These are phyloP conservation scores for Thymus quinquecostatus DNA, from an alignment of 257 asterid genomes.

Conservation along the genomic window DNA sequence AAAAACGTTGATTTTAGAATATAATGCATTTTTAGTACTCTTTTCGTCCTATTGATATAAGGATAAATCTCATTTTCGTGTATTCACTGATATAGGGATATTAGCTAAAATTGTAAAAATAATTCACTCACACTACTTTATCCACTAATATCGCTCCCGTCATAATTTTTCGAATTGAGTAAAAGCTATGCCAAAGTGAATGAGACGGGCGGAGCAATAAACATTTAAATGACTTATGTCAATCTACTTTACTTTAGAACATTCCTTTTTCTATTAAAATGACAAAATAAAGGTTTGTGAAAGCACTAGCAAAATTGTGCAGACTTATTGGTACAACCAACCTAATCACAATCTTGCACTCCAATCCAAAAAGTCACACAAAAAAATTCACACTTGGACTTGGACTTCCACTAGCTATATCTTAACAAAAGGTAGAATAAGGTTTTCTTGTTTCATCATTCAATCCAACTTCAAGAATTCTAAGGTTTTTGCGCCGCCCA, in stretches of 20 bases:
- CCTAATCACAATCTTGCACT: constrained; percentile 28
- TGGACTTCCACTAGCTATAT: neutral
- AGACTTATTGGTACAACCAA: constrained; percentile 32
- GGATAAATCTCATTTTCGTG: too few species aligned
- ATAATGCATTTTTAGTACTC: too few species aligned
- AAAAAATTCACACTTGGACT: constrained; percentile 4
- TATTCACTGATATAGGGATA: too few species aligned
- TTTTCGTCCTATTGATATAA: too few species aligned
- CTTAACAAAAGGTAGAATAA: constrained; percentile 20
- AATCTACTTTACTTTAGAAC: too few species aligned
- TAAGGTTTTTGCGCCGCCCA: neutral
- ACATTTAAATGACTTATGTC: too few species aligned
- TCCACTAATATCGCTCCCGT: too few species aligned
- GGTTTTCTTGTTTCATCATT: neutral
- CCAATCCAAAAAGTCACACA: constrained; percentile 6
- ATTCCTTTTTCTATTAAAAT: neutral
- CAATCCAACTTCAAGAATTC: constrained; percentile 24
- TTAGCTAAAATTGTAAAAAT: too few species aligned
- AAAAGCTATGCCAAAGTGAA: too few species aligned
- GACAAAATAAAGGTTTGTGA: neutral
- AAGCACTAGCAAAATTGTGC: constrained; percentile 11
- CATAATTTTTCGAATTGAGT: too few species aligned
- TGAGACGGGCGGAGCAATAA: too few species aligned
- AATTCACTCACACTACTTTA: too few species aligned
- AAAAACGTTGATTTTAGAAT: neutral